Percentiles rank a stretch among this genome's conserved stretches.
Evolutionary conservation across 2,329 filamentous ascomycete genomes (phyloP).

Genomic region (Aurifilum marmelostoma): DNA sequence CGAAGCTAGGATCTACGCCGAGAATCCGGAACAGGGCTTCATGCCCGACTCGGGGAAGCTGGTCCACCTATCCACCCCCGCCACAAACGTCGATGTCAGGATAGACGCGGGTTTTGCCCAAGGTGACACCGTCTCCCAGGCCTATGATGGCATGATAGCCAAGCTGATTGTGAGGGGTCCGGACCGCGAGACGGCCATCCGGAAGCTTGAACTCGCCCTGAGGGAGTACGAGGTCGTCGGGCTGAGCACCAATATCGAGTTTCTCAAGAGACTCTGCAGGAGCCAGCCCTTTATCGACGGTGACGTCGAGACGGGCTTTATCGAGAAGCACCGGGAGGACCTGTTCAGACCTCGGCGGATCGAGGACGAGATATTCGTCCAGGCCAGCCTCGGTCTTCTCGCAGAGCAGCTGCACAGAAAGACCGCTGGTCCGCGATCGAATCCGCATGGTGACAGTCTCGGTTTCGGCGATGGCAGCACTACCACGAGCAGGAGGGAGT

Average conservation of each 20-base stretch:
- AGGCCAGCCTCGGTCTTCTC: slow-evolving; percentile 80
- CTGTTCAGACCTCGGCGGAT: slow-evolving; percentile 70
- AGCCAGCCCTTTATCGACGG: slow-evolving; percentile 82
- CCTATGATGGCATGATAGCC: slow-evolving; percentile 98
- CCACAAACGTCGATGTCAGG: slow-evolving; percentile 71
- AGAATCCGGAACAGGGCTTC: slow-evolving; percentile 90
- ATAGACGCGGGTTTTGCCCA: slow-evolving; percentile 93
- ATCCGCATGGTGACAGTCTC: slow-evolving; percentile 54
- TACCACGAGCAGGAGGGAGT: slow-evolving; percentile 49
- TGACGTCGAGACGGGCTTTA: slow-evolving; percentile 94
- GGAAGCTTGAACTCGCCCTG: slow-evolving; percentile 78
- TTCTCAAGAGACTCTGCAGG: slow-evolving; percentile 84
- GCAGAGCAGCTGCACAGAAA: slow-evolving; percentile 49
- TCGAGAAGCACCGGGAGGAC: slow-evolving; percentile 81
- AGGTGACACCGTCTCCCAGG: slow-evolving; percentile 89
- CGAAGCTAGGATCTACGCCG: slow-evolving; percentile 94
- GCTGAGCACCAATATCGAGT: slow-evolving; percentile 93
- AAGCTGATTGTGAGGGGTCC: slow-evolving; percentile 91
- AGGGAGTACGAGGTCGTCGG: slow-evolving; percentile 92
- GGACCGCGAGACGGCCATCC: slow-evolving; percentile 77
- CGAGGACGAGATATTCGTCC: slow-evolving; percentile 76
- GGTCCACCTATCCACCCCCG: slow-evolving; percentile 78
- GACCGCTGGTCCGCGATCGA: slow-evolving; percentile 26
- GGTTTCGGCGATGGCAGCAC: slow-evolving; percentile 54
- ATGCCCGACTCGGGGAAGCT: slow-evolving; percentile 91